Conservation (phyloP, 768 basidiomycete species). For the Astraeus odoratus region DNA sequence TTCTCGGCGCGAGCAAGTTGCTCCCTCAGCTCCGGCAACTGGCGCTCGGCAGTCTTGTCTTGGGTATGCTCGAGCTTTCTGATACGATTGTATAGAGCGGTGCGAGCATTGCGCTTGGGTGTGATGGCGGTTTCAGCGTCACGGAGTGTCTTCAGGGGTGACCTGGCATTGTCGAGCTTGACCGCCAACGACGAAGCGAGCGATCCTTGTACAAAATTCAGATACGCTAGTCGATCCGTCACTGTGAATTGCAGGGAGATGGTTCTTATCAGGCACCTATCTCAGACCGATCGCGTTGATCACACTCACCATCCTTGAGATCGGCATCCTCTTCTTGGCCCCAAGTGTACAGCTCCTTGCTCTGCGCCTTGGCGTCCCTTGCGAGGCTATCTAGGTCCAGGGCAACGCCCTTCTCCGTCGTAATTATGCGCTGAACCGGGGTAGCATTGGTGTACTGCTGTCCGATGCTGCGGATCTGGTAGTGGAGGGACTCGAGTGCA, state of each 20-base stretch:
- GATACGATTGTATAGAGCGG: slow-evolving; percentile 53
- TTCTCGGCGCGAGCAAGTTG: slow-evolving; percentile 59
- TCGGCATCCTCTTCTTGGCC: slow-evolving; percentile 67
- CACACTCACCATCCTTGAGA: slow-evolving; percentile 63
- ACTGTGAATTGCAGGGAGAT: slow-evolving; percentile 35
- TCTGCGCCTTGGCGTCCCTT: slow-evolving; percentile 61
- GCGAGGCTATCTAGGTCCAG: slow-evolving; percentile 65
- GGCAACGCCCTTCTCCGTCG: slow-evolving; percentile 68
- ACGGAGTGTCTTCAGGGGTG: slow-evolving; percentile 63
- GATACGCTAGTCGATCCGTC: slow-evolving; percentile 73
- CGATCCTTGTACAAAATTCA: slow-evolving; percentile 72
- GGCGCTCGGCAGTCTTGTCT: slow-evolving; percentile 58
- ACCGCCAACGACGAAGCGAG: slow-evolving; percentile 53
- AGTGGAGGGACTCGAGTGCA: slow-evolving; percentile 55
- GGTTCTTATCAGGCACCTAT: not conserved
- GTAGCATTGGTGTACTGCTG: slow-evolving; percentile 68
- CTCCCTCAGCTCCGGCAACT: slow-evolving; percentile 60
- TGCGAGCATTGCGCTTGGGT: slow-evolving; percentile 58
- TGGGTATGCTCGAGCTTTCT: slow-evolving; percentile 58
- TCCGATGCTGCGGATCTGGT: slow-evolving; percentile 66
- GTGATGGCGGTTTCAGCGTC: slow-evolving; percentile 57
- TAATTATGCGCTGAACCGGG: slow-evolving; percentile 74
- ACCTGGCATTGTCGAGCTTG: slow-evolving; percentile 58
- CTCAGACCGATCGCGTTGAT: slow-evolving; percentile 1
- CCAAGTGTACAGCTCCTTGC: slow-evolving; percentile 85